These are phyloP conservation scores for Acer campestre DNA, from an alignment of 345 rosid species.

Conservation along the genomic window DNA sequence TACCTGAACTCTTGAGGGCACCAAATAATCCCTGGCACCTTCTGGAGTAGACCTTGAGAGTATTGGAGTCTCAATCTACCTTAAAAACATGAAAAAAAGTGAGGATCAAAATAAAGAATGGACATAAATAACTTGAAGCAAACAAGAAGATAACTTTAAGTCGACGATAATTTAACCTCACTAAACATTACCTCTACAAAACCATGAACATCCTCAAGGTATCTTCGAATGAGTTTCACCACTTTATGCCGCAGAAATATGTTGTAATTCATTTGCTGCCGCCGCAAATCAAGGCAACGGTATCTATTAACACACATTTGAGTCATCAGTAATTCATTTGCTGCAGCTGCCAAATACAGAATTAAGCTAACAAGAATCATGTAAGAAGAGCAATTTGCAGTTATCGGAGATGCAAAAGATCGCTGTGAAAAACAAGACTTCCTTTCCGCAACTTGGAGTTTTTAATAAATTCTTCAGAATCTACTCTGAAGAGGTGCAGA, in stretches of 20 bases:
- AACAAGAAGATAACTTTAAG: background rate
- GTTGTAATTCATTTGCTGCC: constrained; percentile 81
- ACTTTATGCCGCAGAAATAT: constrained; percentile 83
- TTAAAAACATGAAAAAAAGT: constrained; percentile 48
- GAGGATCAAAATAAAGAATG: constrained; percentile 37
- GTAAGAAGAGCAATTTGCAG: background rate
- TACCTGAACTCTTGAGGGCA: constrained; percentile 98
- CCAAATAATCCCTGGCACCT: constrained; percentile 97
- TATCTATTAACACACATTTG: constrained; percentile 44
- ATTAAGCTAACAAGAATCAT: background rate
- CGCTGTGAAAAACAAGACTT: background rate
- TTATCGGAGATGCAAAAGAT: background rate
- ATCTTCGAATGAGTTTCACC: constrained; percentile 82
- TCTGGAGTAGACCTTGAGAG: constrained; percentile 97
- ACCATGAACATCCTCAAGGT: constrained; percentile 82
- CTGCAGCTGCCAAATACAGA: background rate
- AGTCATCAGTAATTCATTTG: background rate
- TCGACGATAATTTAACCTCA: constrained; percentile 4
- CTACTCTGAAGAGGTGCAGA: background rate
- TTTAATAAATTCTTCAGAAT: background rate
- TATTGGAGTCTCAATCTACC: constrained; percentile 97
- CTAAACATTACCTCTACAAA: constrained; percentile 71
- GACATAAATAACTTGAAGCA: background rate
- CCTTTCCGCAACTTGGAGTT: background rate
- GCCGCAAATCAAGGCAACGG: constrained; percentile 92